Conservation (phyloP, 1,284 basidiomycete species). For the Ustilago lituana region DNA sequence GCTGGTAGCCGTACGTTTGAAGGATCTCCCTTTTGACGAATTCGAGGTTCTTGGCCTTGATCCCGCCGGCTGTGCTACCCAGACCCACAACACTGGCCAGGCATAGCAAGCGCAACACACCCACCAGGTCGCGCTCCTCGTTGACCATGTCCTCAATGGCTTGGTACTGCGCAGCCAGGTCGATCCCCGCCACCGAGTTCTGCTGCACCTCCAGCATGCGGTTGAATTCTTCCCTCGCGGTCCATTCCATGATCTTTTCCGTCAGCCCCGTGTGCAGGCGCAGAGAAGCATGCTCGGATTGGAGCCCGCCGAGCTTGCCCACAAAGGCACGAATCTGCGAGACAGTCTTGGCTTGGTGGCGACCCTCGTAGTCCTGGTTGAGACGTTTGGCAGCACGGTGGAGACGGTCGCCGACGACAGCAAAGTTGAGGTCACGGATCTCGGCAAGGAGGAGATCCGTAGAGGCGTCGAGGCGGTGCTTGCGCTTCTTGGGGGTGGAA, state of each 20-base stretch:
- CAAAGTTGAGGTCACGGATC: slow-evolving; percentile 91
- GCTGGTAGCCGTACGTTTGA: slow-evolving; percentile 93
- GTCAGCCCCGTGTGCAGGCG: slow-evolving; percentile 90
- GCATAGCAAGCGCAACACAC: slow-evolving; percentile 78
- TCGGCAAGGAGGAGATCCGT: slow-evolving; percentile 86
- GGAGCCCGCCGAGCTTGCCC: slow-evolving; percentile 87
- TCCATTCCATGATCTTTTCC: slow-evolving; percentile 86
- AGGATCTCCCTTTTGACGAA: slow-evolving; percentile 89
- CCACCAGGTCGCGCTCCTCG: slow-evolving; percentile 46
- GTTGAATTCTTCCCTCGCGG: slow-evolving; percentile 83
- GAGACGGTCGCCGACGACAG: slow-evolving; percentile 84
- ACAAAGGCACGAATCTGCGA: slow-evolving; percentile 94
- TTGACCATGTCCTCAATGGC: slow-evolving; percentile 62
- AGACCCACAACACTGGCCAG: slow-evolving; percentile 79
- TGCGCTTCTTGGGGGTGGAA: slow-evolving; percentile 67
- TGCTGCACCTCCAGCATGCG: slow-evolving; percentile 94
- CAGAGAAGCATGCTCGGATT: slow-evolving; percentile 88
- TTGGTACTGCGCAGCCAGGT: slow-evolving; percentile 48
- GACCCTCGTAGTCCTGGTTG: slow-evolving; percentile 88
- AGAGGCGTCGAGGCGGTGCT: slow-evolving; percentile 79
- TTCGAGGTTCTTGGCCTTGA: slow-evolving; percentile 87
- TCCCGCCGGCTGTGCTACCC: slow-evolving; percentile 73
- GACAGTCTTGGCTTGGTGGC: slow-evolving; percentile 86
- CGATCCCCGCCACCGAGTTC: slow-evolving; percentile 79
- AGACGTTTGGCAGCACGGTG: slow-evolving; percentile 83